Evolutionary conservation across 2,329 filamentous ascomycete species (phyloP).

Genomic region (Shiraia sp.): DNA sequence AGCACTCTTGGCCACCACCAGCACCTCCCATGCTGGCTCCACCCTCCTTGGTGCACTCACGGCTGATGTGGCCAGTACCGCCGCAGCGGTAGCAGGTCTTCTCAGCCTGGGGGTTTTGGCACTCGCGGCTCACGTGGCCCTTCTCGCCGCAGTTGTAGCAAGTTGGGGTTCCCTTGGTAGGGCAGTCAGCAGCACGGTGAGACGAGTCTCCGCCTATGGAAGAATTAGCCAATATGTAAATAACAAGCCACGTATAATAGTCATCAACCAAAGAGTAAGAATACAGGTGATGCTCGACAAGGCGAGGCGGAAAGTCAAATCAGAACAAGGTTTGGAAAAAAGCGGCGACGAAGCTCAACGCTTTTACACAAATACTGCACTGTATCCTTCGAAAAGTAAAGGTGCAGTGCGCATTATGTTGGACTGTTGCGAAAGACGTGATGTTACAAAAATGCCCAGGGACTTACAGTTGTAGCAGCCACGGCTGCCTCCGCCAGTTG

Average conservation of each 20-base stretch:
- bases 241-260: background rate
- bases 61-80: slow-evolving; percentile 85
- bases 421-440: slow-evolving; percentile 2
- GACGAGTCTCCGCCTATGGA: slow-evolving; percentile 52
- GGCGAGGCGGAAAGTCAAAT: slow-evolving; percentile 1
- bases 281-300: background rate
- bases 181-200: slow-evolving; percentile 57
- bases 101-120: slow-evolving; percentile 86
- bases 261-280: too few species aligned
- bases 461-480: slow-evolving; percentile 50
- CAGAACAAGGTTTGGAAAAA: slow-evolving; percentile 16
- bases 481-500: slow-evolving; percentile 41
- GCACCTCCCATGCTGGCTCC: slow-evolving; percentile 53
- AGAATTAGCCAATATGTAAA: slow-evolving; percentile 12
- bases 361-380: slow-evolving; percentile 3
- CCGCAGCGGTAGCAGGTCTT: slow-evolving; percentile 75
- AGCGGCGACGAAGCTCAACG: slow-evolving; percentile 18
- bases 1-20: slow-evolving; percentile 69
- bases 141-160: slow-evolving; percentile 56
- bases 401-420: background rate
- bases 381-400: background rate
- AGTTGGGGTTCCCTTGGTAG: slow-evolving; percentile 53
- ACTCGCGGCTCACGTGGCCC: slow-evolving; percentile 73
- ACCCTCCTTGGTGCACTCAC: slow-evolving; percentile 69
- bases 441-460: background rate